Percentiles rank a stretch among this genome's conserved stretches.
Evolutionary conservation across 2,329 filamentous ascomycete species (phyloP).

Genomic region (Epichloe coenophiala): DNA sequence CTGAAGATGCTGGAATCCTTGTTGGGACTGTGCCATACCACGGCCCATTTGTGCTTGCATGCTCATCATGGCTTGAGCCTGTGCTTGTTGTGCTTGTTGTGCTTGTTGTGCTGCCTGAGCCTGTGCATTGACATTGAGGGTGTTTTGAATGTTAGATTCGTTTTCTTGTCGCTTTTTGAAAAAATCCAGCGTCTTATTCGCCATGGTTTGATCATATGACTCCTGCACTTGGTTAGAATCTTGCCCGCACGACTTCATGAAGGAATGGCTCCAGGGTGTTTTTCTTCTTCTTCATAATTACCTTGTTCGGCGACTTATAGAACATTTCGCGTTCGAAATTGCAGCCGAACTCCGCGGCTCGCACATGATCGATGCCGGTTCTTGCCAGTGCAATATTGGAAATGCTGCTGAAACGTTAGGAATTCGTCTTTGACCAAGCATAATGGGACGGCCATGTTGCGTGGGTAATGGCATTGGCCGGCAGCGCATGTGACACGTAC

Average conservation of each 20-base stretch:
- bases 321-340: constrained; percentile 36
- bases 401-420: constrained; percentile 24
- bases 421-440: not conserved
- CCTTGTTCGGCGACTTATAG: constrained; percentile 32
- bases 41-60: constrained; percentile 40
- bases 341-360: constrained; percentile 28
- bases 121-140: constrained; percentile 31
- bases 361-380: constrained; percentile 25
- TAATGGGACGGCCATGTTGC: not conserved
- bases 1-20: constrained; percentile 43
- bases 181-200: constrained; percentile 32
- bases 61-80: constrained; percentile 36
- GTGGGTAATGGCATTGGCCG: not conserved
- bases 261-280: not conserved
- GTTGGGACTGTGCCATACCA: constrained; percentile 35
- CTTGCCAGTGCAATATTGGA: constrained; percentile 36
- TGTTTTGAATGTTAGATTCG: constrained; percentile 34
- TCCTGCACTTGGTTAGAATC: constrained; percentile 22
- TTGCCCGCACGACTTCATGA: not conserved
- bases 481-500: constrained; percentile 18
- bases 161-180: constrained; percentile 37
- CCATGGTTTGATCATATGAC: constrained; percentile 36
- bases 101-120: constrained; percentile 17
- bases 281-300: constrained; percentile 10
- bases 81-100: constrained; percentile 20